Evolutionary conservation across 1,284 basidiomycete genomes (phyloP).

Genomic region (Moniliella sp.): DNA sequence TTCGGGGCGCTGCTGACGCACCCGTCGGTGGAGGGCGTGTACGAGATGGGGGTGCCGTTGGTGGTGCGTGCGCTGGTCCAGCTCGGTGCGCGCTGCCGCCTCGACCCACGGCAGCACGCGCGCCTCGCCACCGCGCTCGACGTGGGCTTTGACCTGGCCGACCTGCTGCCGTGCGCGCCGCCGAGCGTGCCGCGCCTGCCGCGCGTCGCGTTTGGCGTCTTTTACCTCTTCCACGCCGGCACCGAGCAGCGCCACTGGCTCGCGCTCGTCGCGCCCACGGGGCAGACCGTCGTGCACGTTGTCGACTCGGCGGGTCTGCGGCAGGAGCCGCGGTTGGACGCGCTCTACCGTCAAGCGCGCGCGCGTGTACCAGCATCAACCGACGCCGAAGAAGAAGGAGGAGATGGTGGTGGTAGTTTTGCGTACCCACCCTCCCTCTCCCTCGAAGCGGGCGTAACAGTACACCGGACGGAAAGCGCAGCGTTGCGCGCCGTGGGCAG

Average conservation of each 20-base stretch:
- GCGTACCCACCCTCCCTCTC: conserved; percentile 50
- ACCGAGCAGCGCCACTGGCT: conserved; percentile 67
- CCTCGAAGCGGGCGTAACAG: conserved; percentile 50
- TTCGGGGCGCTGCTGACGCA: conserved; percentile 81
- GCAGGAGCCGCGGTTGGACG: conserved; percentile 57
- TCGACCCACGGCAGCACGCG: conserved; percentile 45
- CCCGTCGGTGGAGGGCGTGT: conserved; percentile 83
- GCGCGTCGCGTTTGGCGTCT: conserved; percentile 52
- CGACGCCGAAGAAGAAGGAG: conserved; percentile 7
- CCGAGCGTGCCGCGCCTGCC: conserved; percentile 39
- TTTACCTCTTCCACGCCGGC: conserved; percentile 74
- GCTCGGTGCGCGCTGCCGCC: conserved; percentile 59
- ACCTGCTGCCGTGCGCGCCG: conserved; percentile 48
- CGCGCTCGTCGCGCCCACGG: conserved; percentile 53
- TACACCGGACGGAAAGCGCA: conserved; percentile 56
- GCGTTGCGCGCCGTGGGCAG: conserved; percentile 73
- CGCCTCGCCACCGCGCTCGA: conserved; percentile 67
- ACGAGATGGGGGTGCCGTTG: conserved; percentile 75
- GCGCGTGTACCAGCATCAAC: conserved; percentile 16
- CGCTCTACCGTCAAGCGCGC: conserved; percentile 42
- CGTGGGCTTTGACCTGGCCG: conserved; percentile 59
- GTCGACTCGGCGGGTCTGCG: conserved; percentile 70
- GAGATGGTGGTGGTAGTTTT: conserved; percentile 37
- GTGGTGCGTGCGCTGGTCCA: conserved; percentile 59
- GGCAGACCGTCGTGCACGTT: conserved; percentile 49